Evolutionary conservation across 2,329 filamentous ascomycete genomes (phyloP).

Genomic region (Aspergillus niger): DNA sequence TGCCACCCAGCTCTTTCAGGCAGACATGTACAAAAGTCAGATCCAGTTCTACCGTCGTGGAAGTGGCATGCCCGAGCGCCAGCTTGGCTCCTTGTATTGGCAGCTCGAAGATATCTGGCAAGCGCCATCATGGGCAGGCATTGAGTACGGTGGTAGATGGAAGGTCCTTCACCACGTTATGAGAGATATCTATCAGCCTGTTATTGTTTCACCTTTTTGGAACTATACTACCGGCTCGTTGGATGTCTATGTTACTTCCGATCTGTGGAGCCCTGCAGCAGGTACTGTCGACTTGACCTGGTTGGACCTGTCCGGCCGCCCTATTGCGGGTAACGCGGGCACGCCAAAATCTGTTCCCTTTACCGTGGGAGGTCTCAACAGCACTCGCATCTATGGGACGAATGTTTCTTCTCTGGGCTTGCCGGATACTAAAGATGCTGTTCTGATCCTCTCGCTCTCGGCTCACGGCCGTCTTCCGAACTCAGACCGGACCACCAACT

Average conservation of each 20-base stretch:
- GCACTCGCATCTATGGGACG: conserved; percentile 49
- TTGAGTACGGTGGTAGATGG: conserved; percentile 65
- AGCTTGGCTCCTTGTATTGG: conserved; percentile 65
- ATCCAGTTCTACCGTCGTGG: conserved; percentile 65
- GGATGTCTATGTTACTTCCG: conserved; percentile 58
- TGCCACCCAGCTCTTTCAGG: conserved; percentile 65
- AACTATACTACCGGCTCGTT: conserved; percentile 54
- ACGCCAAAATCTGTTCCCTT: conserved; percentile 40
- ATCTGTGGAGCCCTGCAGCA: conserved; percentile 55
- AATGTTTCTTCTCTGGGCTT: conserved; percentile 42
- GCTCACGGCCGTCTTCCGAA: conserved; percentile 53
- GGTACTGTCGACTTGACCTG: conserved; percentile 55
- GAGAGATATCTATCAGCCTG: conserved; percentile 58
- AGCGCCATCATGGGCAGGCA: conserved; percentile 64
- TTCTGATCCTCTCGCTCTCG: conserved; percentile 50
- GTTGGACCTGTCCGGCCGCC: conserved; percentile 53
- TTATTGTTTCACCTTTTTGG: conserved; percentile 63
- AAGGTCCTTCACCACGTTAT: conserved; percentile 63
- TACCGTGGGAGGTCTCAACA: conserved; percentile 55
- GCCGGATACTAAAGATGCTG: conserved; percentile 37
- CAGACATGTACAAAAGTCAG: conserved; percentile 62
- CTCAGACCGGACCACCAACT: conserved; percentile 37
- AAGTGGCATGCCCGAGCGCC: conserved; percentile 58
- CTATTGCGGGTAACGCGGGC: conserved; percentile 41
- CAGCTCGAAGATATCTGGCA: conserved; percentile 68